Evolutionary conservation across 2,329 filamentous ascomycete species (phyloP), one percentile per base, ranked within the genome.

Genomic region (Grosmannia serpens): DNA sequence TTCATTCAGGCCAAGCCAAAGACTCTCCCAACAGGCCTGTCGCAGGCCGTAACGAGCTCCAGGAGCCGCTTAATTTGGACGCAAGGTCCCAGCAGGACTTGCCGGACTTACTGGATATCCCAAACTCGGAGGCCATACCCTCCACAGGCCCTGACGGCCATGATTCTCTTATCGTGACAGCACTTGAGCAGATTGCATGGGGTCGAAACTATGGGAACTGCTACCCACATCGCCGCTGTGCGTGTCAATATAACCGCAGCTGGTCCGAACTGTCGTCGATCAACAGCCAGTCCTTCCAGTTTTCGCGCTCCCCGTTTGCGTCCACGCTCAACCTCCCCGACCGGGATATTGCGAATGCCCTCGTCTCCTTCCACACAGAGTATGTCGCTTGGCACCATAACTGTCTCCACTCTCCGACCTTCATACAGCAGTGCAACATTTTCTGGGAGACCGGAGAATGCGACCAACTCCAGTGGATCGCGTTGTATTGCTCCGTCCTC

Each of bases 341-440:
- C 3, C 58, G 46, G 15, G 49, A 35, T 1, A 31, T 64, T 9
- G 61, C 66, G 13, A 61, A 60, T 31, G 60, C 59, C 27, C 59
- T 69, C 11, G 58, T 69, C n/a, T 26, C 57, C 2, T 68, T 69
- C 44, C 67, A 69, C 57, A 50, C 65, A 22, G 38, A 59, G 2
- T 56, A 64, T 38, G 56, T 67, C 2, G 62, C 63, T n/a, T 69
- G 67, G 67, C 65, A 67, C 53, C 67, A 69, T 58, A 62, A 60
- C 57, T 59, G 56, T 26, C 61, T 85, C 22, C 77, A 85, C 65
- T 64, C 78, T 1, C 80, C 80, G 0, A 77, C 75, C 0, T 84
- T 84, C 59, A 66, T 72, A 29, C 70, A 70, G 13, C 77, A 82
- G 49, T 84, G 82, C 63, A 70, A 73, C 24, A 62, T 66, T 7